Evolutionary conservation across 169 alveolate species (phyloP).

Genomic region (Perkinsus chesapeaki): DNA sequence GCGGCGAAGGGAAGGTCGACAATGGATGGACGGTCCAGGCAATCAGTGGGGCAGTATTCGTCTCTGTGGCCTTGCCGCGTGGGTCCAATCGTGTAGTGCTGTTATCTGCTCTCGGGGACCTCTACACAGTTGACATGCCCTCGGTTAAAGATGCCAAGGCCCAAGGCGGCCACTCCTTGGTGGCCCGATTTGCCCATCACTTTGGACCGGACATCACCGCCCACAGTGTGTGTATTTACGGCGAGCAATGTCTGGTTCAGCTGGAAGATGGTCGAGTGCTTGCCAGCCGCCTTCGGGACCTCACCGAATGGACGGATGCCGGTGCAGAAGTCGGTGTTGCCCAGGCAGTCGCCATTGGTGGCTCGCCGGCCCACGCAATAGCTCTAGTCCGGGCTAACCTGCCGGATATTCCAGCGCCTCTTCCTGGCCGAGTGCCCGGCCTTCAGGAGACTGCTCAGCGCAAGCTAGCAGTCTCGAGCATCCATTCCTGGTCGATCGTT

Average conservation of each 20-base stretch:
- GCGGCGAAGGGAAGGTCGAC: neutral
- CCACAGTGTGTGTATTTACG: neutral
- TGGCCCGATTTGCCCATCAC: neutral
- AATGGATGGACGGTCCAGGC: neutral
- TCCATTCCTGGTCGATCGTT: neutral
- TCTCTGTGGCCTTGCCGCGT: neutral
- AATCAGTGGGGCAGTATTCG: neutral
- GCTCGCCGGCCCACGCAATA: neutral
- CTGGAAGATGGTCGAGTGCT: neutral
- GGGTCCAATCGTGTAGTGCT: neutral
- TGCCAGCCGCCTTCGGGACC: neutral
- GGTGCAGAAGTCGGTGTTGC: neutral
- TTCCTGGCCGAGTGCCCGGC: neutral
- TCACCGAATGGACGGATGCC: neutral
- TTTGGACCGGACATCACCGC: neutral
- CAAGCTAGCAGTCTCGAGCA: neutral
- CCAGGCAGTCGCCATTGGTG: neutral
- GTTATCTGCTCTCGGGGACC: neutral
- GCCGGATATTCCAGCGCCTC: neutral
- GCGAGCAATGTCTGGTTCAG: neutral
- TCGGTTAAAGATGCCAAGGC: neutral
- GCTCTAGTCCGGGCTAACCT: neutral
- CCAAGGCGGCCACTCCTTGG: neutral
- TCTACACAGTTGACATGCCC: neutral
- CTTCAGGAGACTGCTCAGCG: neutral